A percentile compares a stretch with the other conserved stretches of the same genome.
Conservation (phyloP, 257 asterid species). For the Avicennia marina region DNA sequence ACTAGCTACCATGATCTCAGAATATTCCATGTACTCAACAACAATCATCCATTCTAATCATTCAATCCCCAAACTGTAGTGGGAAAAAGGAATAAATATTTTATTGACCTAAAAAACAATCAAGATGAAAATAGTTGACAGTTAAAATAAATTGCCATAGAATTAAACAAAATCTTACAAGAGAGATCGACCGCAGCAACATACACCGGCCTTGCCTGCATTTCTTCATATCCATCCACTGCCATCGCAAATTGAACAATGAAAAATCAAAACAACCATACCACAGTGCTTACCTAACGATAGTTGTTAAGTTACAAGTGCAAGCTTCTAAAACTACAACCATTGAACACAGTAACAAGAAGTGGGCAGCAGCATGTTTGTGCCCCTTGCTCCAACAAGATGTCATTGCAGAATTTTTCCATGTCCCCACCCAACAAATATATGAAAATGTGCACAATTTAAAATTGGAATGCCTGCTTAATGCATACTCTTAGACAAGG, state of each 20-base stretch:
- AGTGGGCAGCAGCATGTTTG: neutral
- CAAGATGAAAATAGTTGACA: slow-evolving; percentile 1
- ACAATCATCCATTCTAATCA: neutral
- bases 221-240: slow-evolving; percentile 81
- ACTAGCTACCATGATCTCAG: neutral
- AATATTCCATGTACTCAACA: slow-evolving; percentile 15
- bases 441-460: too few species aligned
- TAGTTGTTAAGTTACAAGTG: neutral
- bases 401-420: slow-evolving; percentile 5
- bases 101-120: slow-evolving; percentile 3
- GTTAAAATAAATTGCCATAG: slow-evolving; percentile 11
- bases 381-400: slow-evolving; percentile 17
- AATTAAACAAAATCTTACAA: slow-evolving; percentile 49
- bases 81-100: neutral
- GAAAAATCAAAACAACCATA: neutral
- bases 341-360: slow-evolving; percentile 9
- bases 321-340: slow-evolving; percentile 14
- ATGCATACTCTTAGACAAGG: neutral
- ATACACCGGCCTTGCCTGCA: slow-evolving; percentile 90
- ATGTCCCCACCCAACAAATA: too few species aligned
- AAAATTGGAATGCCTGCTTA: too few species aligned
- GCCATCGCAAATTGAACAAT: slow-evolving; percentile 30
- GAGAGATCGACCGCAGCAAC: slow-evolving; percentile 94
- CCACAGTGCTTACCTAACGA: neutral
- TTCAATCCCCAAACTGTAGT: slow-evolving; percentile 5